These are phyloP conservation scores for Phytophthora tubulina DNA, from an alignment of 352 stramenopile species.

Conservation along the genomic window DNA sequence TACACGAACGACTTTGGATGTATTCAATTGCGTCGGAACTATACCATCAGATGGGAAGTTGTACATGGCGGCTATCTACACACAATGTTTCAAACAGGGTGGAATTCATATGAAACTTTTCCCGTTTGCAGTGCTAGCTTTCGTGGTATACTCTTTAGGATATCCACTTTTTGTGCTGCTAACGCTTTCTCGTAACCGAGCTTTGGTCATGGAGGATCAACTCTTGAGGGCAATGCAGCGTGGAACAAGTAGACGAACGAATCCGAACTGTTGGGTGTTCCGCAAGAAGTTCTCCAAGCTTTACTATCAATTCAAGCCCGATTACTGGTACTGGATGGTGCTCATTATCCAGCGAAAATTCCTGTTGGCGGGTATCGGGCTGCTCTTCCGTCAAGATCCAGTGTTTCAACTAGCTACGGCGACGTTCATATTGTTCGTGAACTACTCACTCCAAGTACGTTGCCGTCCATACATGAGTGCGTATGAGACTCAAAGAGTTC, in stretches of 20 bases:
- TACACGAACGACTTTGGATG: constrained; percentile 74
- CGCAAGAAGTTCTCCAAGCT: constrained; percentile 83
- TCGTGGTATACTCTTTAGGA: constrained; percentile 77
- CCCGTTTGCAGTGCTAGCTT: constrained; percentile 66
- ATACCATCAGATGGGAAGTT: constrained; percentile 71
- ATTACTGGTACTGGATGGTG: constrained; percentile 85
- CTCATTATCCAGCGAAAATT: constrained; percentile 86
- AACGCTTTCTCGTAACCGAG: constrained; percentile 64
- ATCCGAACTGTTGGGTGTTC: constrained; percentile 78
- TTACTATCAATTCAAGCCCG: constrained; percentile 91
- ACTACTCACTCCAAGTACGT: constrained; percentile 77
- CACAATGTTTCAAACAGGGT: constrained; percentile 64
- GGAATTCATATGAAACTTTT: constrained; percentile 75
- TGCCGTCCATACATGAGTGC: constrained; percentile 83
- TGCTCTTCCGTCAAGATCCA: constrained; percentile 80
- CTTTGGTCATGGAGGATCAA: constrained; percentile 77
- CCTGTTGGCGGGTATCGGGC: constrained; percentile 64
- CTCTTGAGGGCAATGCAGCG: constrained; percentile 65
- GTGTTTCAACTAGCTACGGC: constrained; percentile 81
- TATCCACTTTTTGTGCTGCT: constrained; percentile 77
- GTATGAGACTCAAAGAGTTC: constrained; percentile 64
- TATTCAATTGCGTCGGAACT: constrained; percentile 81
- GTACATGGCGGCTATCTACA: constrained; percentile 82
- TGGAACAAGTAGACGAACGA: constrained; percentile 65
- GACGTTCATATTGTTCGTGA: constrained; percentile 81